Base-by-base conservation (phyloP, 495 filamentous ascomycete genomes). In the Ascobolus immersus region DNA sequence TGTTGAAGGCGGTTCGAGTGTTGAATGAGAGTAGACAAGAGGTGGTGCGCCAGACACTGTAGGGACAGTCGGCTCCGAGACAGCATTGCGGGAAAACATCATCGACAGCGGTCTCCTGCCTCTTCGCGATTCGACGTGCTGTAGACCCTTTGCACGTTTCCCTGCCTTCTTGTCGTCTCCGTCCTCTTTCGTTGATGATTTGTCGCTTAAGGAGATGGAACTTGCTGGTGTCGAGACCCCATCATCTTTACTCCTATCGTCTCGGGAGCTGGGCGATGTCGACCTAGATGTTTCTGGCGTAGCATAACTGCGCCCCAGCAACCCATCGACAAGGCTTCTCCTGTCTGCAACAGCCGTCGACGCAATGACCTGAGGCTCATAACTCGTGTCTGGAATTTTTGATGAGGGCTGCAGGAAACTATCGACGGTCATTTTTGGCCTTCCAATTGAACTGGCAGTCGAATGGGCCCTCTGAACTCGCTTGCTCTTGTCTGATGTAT, bases 241-340 rank as follows among this genome's bases (percentile, higher is more conserved):
- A 44, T 48, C 42, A 23, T 38, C 36, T 29, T 37, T 48, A 33
- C 32, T 44, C 26, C 41, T 39, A 14, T 33, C 45, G 30, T 48
- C 45, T 17, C 41, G 40, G 24, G 41, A 45, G 21, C 45, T 49
- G 7, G 46, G 45, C 20, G 46, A 49, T 25, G 46, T 39, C 29
- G 46, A 49, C 29, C 46, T 49, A 2, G 46, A 49, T 25, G 49
- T 36, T 20, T 18, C 40, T n/a, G 46, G 39, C 1, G 46, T n/a
- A n/a, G n/a, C n/a, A n/a, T n/a, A n/a, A n/a, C n/a, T n/a, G n/a
- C n/a, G n/a, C n/a, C n/a, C n/a, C n/a, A n/a, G n/a, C n/a, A n/a
- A n/a, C n/a, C n/a, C n/a, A n/a, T n/a, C n/a, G n/a, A n/a, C n/a
- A n/a, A n/a, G n/a, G n/a, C n/a, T n/a, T n/a, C n/a, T n/a, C n/a